Conservation (phyloP, 768 basidiomycete species). For the Gyrodon lividus region DNA sequence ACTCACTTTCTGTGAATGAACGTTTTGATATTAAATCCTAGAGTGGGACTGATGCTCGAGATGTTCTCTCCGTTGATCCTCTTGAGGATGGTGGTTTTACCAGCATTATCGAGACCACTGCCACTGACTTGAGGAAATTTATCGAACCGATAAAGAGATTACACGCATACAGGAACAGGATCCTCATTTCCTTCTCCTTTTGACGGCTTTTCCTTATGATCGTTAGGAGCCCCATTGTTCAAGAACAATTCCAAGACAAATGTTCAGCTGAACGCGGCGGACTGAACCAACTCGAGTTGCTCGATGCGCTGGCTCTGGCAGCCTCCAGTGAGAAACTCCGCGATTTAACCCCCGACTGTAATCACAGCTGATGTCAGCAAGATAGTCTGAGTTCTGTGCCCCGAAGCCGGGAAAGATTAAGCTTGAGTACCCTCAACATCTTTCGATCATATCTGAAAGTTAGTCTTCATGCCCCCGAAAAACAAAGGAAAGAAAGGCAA, state of each 20-base stretch:
- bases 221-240: constrained; percentile 85
- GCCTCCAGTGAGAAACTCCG: constrained; percentile 6
- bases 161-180: constrained; percentile 79
- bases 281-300: not conserved
- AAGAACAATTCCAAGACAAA: no score
- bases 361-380: constrained; percentile 16
- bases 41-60: constrained; percentile 81
- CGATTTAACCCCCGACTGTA: constrained; percentile 16
- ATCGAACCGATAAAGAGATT: constrained; percentile 4
- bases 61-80: constrained; percentile 93
- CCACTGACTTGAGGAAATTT: constrained; percentile 17
- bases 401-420: no score
- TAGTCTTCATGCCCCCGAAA: constrained; percentile 47
- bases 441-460: not conserved
- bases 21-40: constrained; percentile 99
- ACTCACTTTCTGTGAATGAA: constrained; percentile 85
- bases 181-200: constrained; percentile 95
- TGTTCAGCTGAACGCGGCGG: not conserved
- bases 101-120: constrained; percentile 97
- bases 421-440: not conserved
- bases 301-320: not conserved
- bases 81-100: constrained; percentile 97
- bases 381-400: no score
- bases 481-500: constrained; percentile 88
- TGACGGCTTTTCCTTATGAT: constrained; percentile 95